phyloP scores from a whole-genome alignment of 2,329 filamentous ascomycete species.

The Diaporthe ampelina region DNA sequence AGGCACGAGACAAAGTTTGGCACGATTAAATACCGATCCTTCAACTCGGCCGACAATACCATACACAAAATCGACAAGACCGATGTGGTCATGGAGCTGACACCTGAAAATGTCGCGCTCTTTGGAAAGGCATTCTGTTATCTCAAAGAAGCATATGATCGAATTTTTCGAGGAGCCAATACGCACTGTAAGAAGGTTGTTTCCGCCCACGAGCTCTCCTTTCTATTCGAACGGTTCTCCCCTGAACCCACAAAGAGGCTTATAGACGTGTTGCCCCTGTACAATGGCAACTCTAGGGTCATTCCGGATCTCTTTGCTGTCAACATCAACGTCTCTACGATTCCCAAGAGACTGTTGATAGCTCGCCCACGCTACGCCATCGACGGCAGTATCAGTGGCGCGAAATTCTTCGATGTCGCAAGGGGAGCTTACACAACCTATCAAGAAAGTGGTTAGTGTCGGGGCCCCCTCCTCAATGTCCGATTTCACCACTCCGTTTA shows the following conservation, averaged over 20 bases:
- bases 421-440: not conserved
- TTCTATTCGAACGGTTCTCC: not conserved
- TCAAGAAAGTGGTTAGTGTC: not conserved
- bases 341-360: slow-evolving; percentile 4
- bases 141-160: not conserved
- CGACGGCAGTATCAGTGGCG: not conserved
- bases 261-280: not conserved
- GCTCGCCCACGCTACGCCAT: slow-evolving; percentile 1
- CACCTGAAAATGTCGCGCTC: not conserved
- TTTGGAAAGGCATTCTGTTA: slow-evolving; percentile 31
- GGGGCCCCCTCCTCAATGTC: too few species aligned
- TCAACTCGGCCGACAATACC: not conserved
- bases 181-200: not conserved
- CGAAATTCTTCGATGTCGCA: slow-evolving; percentile 6
- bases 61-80: not conserved
- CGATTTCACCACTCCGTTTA: not conserved
- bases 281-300: not conserved
- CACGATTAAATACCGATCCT: not conserved
- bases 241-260: not conserved
- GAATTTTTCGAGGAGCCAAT: rapidly evolving
- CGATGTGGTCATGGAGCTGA: not conserved
- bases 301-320: not conserved
- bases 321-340: not conserved
- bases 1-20: not conserved
- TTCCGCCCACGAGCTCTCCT: not conserved